Base-by-base conservation (phyloP, 495 filamentous ascomycete genomes). In the Pyrenula massariospora region DNA sequence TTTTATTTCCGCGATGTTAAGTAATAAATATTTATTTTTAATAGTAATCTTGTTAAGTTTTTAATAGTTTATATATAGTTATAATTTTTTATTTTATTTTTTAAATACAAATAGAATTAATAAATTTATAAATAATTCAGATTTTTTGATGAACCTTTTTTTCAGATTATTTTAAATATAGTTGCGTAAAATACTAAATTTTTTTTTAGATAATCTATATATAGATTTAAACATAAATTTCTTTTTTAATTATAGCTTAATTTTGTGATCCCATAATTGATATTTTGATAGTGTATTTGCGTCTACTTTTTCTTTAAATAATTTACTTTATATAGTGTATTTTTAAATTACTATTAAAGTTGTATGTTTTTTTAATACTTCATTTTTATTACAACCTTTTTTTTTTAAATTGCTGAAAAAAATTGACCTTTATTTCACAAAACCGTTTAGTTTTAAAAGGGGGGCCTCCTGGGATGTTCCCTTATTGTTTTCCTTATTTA, bases 1-100 rank as follows among this genome's bases (percentile, higher is more conserved):
- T 54, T 53, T 19, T 0, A 22, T 56, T 54, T 64, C 24, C 12
- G 8, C 47, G 24, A 64, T 62, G 22, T 61, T 25, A 8, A 36
- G 19, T 56, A 63, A 56, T 2, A 42, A 24, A 58, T 64, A 58
- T 1, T 48, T 21, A 60, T 63, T 54, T 36, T 56, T 61, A 12
- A 59, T 58, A 0, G 51, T 64, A 3, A 62, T 21, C 11, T 52
- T 58, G 50, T 64, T 64, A n/a, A 62, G 36, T 12, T 23, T 21
- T 24, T 20, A 10, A 31, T 63, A 63, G 31, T 62, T 20, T 5
- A 64, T 50, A 54, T 54, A 61, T 54, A 64, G 22, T n/a, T 42
- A 22, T 1, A 64, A 49, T 0, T 20, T 48, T 31, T 21, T 51
- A 10, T 3, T 56, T 22, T 12, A n/a, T n/a, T n/a, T 21, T 56